Evolutionary conservation across 2,329 filamentous ascomycete species (phyloP).

Genomic region (Rhinocladiella similis): DNA sequence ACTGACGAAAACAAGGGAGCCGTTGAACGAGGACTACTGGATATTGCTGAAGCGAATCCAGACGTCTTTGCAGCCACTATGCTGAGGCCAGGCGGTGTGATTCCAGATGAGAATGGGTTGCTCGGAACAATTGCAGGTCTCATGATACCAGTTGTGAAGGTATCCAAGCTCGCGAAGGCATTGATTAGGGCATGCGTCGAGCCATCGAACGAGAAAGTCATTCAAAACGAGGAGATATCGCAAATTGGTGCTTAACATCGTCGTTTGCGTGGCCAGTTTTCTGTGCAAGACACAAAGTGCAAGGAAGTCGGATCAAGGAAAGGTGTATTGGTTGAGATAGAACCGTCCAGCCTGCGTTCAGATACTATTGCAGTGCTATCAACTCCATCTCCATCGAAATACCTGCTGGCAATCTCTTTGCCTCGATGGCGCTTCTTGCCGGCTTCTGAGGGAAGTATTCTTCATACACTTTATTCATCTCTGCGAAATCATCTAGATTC

Average conservation of each 20-base stretch:
- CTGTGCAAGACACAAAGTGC: too few relatives aligned
- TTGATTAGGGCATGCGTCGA: constrained; percentile 3
- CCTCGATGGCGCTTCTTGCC: constrained; percentile 12
- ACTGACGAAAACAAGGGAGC: neutral
- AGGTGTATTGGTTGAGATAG: too few relatives aligned
- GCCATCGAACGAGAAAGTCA: neutral
- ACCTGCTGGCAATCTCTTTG: constrained; percentile 5
- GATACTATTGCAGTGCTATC: constrained; percentile 9
- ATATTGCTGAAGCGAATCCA: constrained; percentile 4
- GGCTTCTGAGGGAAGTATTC: constrained; percentile 10
- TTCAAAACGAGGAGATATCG: constrained; percentile 5
- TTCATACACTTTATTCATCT: constrained; percentile 77
- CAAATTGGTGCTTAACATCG: too few relatives aligned
- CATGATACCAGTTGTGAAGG: neutral
- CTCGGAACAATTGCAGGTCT: neutral
- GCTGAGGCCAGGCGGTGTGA: constrained; percentile 12
- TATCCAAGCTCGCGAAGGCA: constrained; percentile 10
- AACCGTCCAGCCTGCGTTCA: too few relatives aligned
- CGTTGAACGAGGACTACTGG: constrained; percentile 8
- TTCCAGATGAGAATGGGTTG: too few relatives aligned
- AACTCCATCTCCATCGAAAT: constrained; percentile 14
- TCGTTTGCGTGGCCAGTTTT: too few relatives aligned
- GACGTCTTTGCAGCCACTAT: constrained; percentile 4
- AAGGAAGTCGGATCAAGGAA: too few relatives aligned
- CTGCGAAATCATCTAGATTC: constrained; percentile 65